Conservation (phyloP, 75 land plant species). For the Picea glauca region DNA sequence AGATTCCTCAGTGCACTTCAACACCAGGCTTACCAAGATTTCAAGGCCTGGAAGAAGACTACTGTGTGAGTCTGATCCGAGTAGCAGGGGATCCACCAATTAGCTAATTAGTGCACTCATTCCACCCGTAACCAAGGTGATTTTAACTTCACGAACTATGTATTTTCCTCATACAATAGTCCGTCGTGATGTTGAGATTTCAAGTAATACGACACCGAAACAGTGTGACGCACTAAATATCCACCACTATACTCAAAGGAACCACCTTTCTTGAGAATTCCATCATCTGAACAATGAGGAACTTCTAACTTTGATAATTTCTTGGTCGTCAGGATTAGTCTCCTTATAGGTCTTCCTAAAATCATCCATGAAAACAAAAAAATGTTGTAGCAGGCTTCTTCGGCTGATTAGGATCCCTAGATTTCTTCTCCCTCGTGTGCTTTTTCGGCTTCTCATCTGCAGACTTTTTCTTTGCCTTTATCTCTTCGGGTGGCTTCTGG, state of each 20-base stretch:
- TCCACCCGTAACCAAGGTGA: conserved; percentile 33
- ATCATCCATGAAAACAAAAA: conserved; percentile 50
- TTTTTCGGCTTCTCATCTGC: conserved; percentile 27
- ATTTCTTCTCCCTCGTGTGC: conserved; percentile 30
- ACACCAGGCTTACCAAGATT: conserved; percentile 47
- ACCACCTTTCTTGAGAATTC: no score
- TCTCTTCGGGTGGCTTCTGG: conserved; percentile 37
- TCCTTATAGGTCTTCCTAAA: conserved; percentile 56
- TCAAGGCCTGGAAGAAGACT: conserved; percentile 29
- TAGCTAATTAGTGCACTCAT: conserved; percentile 19
- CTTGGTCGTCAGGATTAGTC: conserved; percentile 51
- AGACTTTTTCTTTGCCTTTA: conserved; percentile 3
- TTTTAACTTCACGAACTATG: conserved; percentile 61
- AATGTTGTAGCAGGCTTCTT: conserved; percentile 75
- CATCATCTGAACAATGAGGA: no score
- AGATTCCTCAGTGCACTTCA: conserved; percentile 60
- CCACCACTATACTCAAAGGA: no score
- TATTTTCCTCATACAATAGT: conserved; percentile 68
- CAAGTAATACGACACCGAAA: conserved; percentile 52
- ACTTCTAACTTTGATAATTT: no score
- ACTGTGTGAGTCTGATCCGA: neutral
- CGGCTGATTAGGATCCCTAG: conserved; percentile 41
- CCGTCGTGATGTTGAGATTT: conserved; percentile 49
- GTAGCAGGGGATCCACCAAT: conserved; percentile 55
- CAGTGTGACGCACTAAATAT: no score